A percentile compares a stretch with the other conserved stretches of the same genome.
phyloP scores from a whole-genome alignment of 169 alveolate genomes.

The Plasmodium vinckei region DNA sequence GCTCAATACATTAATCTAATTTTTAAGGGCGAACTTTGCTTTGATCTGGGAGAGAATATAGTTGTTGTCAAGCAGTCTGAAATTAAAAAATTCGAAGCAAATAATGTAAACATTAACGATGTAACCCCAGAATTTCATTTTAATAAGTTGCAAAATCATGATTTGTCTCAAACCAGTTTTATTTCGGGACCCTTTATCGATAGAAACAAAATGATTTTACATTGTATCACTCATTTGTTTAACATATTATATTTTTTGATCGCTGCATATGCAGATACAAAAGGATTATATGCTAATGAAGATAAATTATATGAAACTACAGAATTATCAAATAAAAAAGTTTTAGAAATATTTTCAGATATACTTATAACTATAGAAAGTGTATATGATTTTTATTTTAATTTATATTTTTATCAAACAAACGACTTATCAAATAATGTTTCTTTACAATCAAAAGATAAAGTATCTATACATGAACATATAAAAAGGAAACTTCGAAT shows the following conservation, averaged over 20 bases:
- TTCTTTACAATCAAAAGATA: conserved; percentile 45
- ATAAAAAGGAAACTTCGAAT: conserved; percentile 51
- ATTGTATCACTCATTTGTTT: conserved; percentile 51
- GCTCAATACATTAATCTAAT: conserved; percentile 10
- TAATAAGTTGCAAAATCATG: neutral
- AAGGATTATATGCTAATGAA: conserved; percentile 61
- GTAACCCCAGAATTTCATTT: neutral
- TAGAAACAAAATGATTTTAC: conserved; percentile 35
- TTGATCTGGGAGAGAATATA: conserved; percentile 40
- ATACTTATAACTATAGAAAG: conserved; percentile 50
- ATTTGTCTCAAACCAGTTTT: conserved; percentile 12
- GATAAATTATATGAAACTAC: conserved; percentile 56
- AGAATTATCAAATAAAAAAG: conserved; percentile 56
- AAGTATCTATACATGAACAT: conserved; percentile 67
- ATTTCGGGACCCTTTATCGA: conserved; percentile 47
- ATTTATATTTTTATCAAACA: conserved; percentile 67
- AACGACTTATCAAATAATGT: conserved; percentile 28
- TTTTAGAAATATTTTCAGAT: conserved; percentile 65
- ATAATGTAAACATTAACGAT: too few relatives aligned
- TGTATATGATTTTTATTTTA: conserved; percentile 58
- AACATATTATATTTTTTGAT: conserved; percentile 56
- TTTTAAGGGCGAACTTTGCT: neutral
- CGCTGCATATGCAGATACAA: conserved; percentile 40
- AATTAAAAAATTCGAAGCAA: neutral
- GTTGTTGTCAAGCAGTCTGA: conserved; percentile 23